Conservation (phyloP, 2,329 filamentous ascomycete genomes). For the Madurella fahalii region DNA sequence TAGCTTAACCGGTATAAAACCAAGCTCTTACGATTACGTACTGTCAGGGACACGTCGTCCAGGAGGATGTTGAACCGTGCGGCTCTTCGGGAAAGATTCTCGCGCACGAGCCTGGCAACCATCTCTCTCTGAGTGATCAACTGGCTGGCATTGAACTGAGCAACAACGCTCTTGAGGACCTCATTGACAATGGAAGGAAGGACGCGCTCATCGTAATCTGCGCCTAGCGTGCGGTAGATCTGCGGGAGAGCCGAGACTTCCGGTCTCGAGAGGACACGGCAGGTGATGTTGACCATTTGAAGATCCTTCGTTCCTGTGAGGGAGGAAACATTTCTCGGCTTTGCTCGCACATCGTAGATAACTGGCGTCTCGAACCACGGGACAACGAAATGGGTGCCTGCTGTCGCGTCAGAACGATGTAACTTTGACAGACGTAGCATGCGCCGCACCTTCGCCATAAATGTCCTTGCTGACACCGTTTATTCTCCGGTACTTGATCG, state of each 20-base stretch:
- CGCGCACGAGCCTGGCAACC: conserved; percentile 83
- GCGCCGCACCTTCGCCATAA: conserved; percentile 75
- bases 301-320: conserved; percentile 98
- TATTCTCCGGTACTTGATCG: conserved; percentile 95
- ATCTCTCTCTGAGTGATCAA: conserved; percentile 99
- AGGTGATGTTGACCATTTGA: conserved; percentile 99
- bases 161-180: conserved; percentile 96
- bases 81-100: conserved; percentile 86
- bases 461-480: conserved; percentile 95
- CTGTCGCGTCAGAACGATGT: conserved; percentile 13
- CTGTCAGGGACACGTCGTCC: conserved; percentile 94
- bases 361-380: conserved; percentile 98
- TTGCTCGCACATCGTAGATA: conserved; percentile 96
- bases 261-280: conserved; percentile 93
- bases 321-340: conserved; percentile 93
- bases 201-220: conserved; percentile 95
- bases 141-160: conserved; percentile 97
- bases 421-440: not conserved
- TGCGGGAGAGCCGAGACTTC: conserved; percentile 84
- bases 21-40: conserved; percentile 41
- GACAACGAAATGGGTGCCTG: conserved; percentile 87
- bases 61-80: conserved; percentile 96
- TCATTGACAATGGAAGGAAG: conserved; percentile 98
- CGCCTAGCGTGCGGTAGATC: conserved; percentile 93
- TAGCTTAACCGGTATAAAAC: conserved; percentile 22